A percentile compares a stretch with the other conserved stretches of the same genome.
Evolutionary conservation across 768 basidiomycete species (phyloP).

Genomic region (Tricholoma flavovirens): DNA sequence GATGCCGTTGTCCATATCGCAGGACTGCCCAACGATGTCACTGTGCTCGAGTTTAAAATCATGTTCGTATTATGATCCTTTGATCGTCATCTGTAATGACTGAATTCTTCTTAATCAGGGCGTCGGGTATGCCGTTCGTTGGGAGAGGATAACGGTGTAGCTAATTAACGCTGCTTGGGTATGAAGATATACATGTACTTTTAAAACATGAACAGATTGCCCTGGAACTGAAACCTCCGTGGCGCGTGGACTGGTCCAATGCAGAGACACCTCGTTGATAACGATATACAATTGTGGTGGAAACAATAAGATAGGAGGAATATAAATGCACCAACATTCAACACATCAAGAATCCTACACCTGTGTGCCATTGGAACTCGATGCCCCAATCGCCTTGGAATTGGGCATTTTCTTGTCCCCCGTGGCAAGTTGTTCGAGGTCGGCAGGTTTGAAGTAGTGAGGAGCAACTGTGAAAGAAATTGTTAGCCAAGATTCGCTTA

Average conservation of each 20-base stretch:
- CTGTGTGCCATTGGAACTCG: slow-evolving; percentile 19
- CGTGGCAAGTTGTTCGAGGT: slow-evolving; percentile 70
- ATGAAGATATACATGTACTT: background rate
- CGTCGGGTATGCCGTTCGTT: slow-evolving; percentile 21
- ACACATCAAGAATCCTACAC: slow-evolving; percentile 10
- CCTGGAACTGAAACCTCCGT: background rate
- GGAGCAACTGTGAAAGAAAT: slow-evolving; percentile 65
- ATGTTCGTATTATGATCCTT: slow-evolving; percentile 45
- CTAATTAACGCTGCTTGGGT: background rate
- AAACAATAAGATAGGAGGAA: background rate
- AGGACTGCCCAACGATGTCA: slow-evolving; percentile 59
- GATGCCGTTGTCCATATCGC: slow-evolving; percentile 68
- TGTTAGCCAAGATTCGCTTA: background rate
- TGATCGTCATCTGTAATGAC: background rate
- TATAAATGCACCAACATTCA: background rate
- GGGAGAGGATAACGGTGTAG: slow-evolving; percentile 20
- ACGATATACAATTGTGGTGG: background rate
- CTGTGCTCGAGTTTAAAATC: slow-evolving; percentile 66
- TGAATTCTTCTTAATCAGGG: slow-evolving; percentile 13
- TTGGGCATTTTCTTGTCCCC: slow-evolving; percentile 97
- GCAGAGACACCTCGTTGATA: background rate
- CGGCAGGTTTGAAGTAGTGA: slow-evolving; percentile 89
- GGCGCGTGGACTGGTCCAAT: background rate
- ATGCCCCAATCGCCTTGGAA: slow-evolving; percentile 53
- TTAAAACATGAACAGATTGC: too few relatives aligned